Percentiles rank a stretch among this genome's conserved stretches.
Evolutionary conservation across 257 asterid species (phyloP).

Genomic region (Cinchona pubescens): DNA sequence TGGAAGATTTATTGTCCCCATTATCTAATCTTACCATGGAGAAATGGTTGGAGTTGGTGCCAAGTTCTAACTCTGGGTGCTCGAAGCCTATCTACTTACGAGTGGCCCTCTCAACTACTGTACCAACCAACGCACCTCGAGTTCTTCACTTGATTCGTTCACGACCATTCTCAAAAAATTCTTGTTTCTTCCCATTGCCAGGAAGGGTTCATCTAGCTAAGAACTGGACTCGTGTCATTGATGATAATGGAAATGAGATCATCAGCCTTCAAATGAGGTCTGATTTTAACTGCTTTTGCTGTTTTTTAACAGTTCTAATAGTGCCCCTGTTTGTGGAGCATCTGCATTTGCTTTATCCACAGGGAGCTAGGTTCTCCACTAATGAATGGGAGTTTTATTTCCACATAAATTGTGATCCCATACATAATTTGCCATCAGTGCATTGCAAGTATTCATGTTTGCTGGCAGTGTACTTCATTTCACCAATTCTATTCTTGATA

Average conservation of each 20-base stretch:
- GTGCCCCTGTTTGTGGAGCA: neutral
- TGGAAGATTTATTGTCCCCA: slow-evolving; percentile 51
- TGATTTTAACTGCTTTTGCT: slow-evolving; percentile 12
- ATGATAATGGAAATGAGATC: slow-evolving; percentile 63
- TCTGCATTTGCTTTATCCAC: neutral
- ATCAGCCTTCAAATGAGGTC: slow-evolving; percentile 81
- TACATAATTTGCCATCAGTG: neutral
- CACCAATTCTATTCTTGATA: too few species aligned
- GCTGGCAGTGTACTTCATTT: neutral
- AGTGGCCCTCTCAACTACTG: slow-evolving; percentile 77
- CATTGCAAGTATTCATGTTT: too few species aligned
- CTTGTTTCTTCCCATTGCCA: slow-evolving; percentile 66
- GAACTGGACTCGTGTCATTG: slow-evolving; percentile 50
- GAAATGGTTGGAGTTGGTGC: slow-evolving; percentile 85
- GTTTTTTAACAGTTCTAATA: neutral
- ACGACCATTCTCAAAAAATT: slow-evolving; percentile 48
- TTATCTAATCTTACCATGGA: slow-evolving; percentile 55
- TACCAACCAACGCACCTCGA: slow-evolving; percentile 60
- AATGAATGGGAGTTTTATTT: neutral
- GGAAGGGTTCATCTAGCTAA: slow-evolving; percentile 45
- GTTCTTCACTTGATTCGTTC: slow-evolving; percentile 54
- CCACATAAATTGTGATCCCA: neutral
- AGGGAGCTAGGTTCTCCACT: neutral
- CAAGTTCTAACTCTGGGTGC: slow-evolving; percentile 41
- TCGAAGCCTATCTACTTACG: slow-evolving; percentile 57